phyloP scores from a whole-genome alignment of 2,329 filamentous ascomycete genomes.

The Calonectria hawksworthii region DNA sequence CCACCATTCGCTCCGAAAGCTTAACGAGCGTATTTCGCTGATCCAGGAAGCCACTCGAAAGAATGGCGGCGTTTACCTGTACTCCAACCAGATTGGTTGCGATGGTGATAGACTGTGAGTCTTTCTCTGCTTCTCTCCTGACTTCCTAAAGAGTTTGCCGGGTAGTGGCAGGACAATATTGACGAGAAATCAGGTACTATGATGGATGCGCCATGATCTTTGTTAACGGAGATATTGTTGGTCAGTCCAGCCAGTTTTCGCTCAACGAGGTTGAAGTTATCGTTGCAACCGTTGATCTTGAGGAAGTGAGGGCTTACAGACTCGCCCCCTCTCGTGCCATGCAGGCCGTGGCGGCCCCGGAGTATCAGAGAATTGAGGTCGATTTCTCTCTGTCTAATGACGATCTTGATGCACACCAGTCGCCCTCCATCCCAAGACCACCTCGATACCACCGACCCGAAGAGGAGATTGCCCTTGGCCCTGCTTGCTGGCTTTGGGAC shows the following conservation, averaged over 20 bases:
- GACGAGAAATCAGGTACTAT: constrained; percentile 44
- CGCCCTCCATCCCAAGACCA: neutral
- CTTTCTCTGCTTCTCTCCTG: too few relatives aligned
- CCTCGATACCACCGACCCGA: constrained; percentile 36
- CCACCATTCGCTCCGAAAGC: constrained; percentile 65
- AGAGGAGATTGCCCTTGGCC: constrained; percentile 40
- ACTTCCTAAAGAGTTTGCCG: neutral
- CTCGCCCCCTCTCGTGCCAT: constrained; percentile 67
- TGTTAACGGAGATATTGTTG: constrained; percentile 73
- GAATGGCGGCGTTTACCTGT: neutral
- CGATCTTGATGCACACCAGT: neutral
- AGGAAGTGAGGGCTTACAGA: constrained; percentile 76
- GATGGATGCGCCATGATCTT: constrained; percentile 73
- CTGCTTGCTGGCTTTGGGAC: constrained; percentile 62
- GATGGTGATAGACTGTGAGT: neutral
- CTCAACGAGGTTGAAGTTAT: constrained; percentile 73
- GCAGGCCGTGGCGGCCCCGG: constrained; percentile 62
- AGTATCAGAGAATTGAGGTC: constrained; percentile 38
- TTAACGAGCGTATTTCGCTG: constrained; percentile 68
- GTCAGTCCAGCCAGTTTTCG: constrained; percentile 74
- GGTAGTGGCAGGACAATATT: neutral
- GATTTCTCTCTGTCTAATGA: neutral
- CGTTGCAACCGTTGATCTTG: constrained; percentile 76
- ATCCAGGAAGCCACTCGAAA: constrained; percentile 40
- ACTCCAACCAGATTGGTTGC: neutral